Evolutionary conservation across 2,329 filamentous ascomycete genomes (phyloP).

Genomic region (Penicillium olsonii): DNA sequence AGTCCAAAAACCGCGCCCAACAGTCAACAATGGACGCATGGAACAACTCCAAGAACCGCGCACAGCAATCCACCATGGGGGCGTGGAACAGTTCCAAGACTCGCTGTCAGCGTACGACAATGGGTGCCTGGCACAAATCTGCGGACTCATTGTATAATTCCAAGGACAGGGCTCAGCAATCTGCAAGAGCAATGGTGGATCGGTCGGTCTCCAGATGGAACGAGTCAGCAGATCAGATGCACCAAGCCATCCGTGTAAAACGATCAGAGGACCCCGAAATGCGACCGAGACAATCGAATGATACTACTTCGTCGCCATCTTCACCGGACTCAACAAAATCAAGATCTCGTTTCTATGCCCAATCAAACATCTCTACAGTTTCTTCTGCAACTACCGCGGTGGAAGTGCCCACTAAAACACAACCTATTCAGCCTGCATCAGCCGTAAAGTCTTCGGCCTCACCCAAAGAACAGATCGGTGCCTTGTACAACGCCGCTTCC

Average conservation of each 20-base stretch:
- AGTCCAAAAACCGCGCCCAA: slow-evolving; percentile 14
- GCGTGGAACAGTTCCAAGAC: slow-evolving; percentile 9
- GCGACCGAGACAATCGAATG: background rate
- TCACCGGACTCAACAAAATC: background rate
- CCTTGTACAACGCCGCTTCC: slow-evolving; percentile 7
- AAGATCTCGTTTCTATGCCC: slow-evolving; percentile 3
- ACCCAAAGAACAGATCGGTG: slow-evolving; percentile 11
- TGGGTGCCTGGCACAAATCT: slow-evolving; percentile 17
- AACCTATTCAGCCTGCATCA: background rate
- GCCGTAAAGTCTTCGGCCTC: background rate
- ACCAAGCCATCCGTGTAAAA: background rate
- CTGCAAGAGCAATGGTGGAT: slow-evolving; percentile 8
- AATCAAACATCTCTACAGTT: background rate
- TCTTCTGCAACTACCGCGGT: background rate
- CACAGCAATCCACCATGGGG: slow-evolving; percentile 9
- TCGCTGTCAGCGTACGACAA: slow-evolving; percentile 12
- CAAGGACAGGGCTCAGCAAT: slow-evolving; percentile 13
- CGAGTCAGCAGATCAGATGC: slow-evolving; percentile 12
- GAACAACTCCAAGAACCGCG: slow-evolving; percentile 16
- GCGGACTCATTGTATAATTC: slow-evolving; percentile 10
- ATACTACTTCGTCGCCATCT: background rate
- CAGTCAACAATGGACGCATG: slow-evolving; percentile 15
- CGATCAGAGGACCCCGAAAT: background rate
- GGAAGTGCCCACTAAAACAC: background rate
- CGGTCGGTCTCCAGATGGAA: slow-evolving; percentile 13